Evolutionary conservation across 208 protist species (phyloP).

Genomic region (Acanthamoeba divionensis): DNA sequence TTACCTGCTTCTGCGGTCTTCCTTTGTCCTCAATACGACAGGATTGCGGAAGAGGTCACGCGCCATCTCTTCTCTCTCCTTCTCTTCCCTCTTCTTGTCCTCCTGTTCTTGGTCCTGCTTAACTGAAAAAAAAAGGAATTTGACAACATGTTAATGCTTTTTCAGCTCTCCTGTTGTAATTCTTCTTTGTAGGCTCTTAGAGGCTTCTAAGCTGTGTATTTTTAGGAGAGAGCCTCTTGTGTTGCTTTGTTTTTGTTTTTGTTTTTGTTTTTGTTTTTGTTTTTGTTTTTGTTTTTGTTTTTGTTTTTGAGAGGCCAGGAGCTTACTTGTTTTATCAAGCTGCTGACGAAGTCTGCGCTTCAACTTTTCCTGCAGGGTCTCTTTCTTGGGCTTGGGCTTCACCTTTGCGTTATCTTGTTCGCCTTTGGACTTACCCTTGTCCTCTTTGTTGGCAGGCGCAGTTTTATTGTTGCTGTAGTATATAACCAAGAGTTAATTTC

Average conservation of each 20-base stretch:
- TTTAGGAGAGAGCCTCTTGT: too few relatives aligned
- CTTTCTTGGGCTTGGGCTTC: background rate
- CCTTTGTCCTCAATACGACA: background rate
- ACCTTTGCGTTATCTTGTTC: background rate
- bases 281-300: too few relatives aligned
- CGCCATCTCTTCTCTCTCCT: background rate
- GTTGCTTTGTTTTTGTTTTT: too few relatives aligned
- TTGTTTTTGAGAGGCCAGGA: background rate
- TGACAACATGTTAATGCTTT: too few relatives aligned
- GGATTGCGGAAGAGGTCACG: constrained; percentile 8
- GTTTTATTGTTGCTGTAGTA: background rate
- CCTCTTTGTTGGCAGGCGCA: background rate
- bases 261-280: too few relatives aligned
- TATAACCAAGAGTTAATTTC: background rate
- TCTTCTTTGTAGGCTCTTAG: too few relatives aligned
- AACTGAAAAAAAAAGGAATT: background rate
- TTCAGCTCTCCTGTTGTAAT: too few relatives aligned
- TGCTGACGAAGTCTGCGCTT: constrained; percentile 23
- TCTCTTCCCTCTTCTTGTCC: background rate
- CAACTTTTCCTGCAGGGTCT: background rate
- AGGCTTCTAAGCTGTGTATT: too few relatives aligned
- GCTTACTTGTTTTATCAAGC: constrained; percentile 26
- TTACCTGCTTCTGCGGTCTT: background rate
- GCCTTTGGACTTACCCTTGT: background rate
- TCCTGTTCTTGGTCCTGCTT: background rate